phyloP scores from a whole-genome alignment of 495 filamentous ascomycete genomes.

The Aspergillus biplanus region DNA sequence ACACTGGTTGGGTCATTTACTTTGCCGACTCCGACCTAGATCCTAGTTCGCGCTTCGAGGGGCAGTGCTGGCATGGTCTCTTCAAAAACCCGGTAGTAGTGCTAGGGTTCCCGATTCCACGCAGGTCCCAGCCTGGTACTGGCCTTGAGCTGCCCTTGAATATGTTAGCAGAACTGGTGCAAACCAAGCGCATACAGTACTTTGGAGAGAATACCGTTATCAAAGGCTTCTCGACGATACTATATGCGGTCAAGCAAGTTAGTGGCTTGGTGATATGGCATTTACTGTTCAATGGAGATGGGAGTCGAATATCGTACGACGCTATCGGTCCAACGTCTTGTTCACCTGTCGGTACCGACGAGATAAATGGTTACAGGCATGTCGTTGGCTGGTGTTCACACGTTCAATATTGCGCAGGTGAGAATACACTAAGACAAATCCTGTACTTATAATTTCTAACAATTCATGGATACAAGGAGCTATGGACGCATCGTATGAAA shows the following conservation, averaged over 20 bases:
- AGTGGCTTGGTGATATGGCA: constrained; percentile 21
- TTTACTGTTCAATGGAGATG: constrained; percentile 13
- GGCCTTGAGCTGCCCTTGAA: constrained; percentile 22
- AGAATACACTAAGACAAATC: not conserved
- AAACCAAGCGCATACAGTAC: not conserved
- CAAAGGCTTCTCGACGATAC: constrained; percentile 24
- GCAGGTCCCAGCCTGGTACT: not conserved
- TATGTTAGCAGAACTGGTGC: constrained; percentile 24
- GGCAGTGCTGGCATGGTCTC: constrained; percentile 23
- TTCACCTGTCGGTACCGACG: not conserved
- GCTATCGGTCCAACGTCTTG: not conserved
- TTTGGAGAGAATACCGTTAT: constrained; percentile 14
- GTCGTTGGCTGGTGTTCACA: constrained; percentile 24
- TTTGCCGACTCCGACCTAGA: not conserved
- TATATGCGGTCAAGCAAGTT: constrained; percentile 2
- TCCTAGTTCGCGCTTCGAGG: not conserved
- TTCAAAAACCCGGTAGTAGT: constrained; percentile 26
- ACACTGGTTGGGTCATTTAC: not conserved
- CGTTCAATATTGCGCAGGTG: constrained; percentile 19
- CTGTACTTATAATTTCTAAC: too few species aligned
- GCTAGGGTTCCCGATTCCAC: constrained; percentile 22
- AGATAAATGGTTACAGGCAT: constrained; percentile 3
- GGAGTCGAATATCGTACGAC: constrained; percentile 20
- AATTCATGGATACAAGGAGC: not conserved
- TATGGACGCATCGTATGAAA: not conserved